Conservation (phyloP, 192 early-diverging fungal species). For the Diversispora eburnea region DNA sequence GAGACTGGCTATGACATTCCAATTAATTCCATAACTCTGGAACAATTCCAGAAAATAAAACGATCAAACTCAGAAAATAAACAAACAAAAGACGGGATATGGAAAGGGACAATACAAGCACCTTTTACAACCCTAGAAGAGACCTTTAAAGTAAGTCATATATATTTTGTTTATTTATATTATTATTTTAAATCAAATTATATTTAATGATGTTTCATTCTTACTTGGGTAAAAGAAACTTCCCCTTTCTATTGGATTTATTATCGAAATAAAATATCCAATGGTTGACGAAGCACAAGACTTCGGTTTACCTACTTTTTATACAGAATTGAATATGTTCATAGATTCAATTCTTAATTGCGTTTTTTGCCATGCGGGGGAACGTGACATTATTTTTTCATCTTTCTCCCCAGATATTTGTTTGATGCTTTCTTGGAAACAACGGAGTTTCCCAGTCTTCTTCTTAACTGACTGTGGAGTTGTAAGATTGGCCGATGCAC, state of each 20-base stretch:
- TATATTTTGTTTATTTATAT: constrained; percentile 7
- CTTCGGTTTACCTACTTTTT: constrained; percentile 58
- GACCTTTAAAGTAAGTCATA: constrained; percentile 54
- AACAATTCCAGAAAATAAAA: constrained; percentile 52
- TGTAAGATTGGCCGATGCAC: constrained; percentile 65
- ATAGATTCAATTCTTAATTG: constrained; percentile 81
- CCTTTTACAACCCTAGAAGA: constrained; percentile 83
- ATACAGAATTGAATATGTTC: constrained; percentile 80
- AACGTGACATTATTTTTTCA: constrained; percentile 84
- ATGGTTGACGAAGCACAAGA: constrained; percentile 86
- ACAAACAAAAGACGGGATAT: constrained; percentile 68
- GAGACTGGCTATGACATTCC: constrained; percentile 70
- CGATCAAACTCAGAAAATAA: constrained; percentile 21
- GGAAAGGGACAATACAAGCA: constrained; percentile 76
- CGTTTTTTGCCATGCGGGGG: constrained; percentile 54
- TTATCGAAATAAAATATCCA: constrained; percentile 96
- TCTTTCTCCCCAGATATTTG: constrained; percentile 91
- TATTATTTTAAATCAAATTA: neutral
- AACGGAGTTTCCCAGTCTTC: constrained; percentile 85
- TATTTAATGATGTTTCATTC: neutral
- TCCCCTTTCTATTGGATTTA: constrained; percentile 76
- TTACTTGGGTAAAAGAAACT: constrained; percentile 46
- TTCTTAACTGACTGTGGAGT: constrained; percentile 86
- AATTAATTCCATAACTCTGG: constrained; percentile 61
- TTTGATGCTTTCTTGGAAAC: constrained; percentile 79